Conservation (phyloP, 352 stramenopile species). For the Phytophthora melonis region DNA sequence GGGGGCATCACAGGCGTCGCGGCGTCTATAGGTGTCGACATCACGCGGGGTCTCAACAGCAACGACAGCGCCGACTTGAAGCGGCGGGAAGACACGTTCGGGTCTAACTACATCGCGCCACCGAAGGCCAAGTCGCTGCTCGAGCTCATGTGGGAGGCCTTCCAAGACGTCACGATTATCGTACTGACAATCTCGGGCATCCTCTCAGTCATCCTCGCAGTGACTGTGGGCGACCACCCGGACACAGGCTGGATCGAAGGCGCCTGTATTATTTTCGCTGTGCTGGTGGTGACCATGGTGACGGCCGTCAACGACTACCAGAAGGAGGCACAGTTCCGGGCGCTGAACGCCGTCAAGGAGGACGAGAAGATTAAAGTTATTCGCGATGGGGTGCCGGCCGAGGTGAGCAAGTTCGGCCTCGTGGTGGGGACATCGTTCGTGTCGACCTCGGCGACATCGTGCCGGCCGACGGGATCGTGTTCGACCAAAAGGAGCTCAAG, state of each 20-base stretch:
- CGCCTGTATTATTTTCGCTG: slow-evolving; percentile 91
- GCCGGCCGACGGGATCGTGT: slow-evolving; percentile 90
- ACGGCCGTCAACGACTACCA: slow-evolving; percentile 93
- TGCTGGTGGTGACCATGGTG: slow-evolving; percentile 92
- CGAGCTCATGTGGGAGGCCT: slow-evolving; percentile 91
- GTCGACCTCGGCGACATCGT: slow-evolving; percentile 90
- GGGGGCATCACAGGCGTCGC: slow-evolving; percentile 71
- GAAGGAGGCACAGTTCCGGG: slow-evolving; percentile 92
- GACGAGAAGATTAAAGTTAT: slow-evolving; percentile 89
- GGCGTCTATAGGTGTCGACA: slow-evolving; percentile 49
- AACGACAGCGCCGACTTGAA: slow-evolving; percentile 56
- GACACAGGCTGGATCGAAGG: slow-evolving; percentile 92
- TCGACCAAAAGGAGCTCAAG: slow-evolving; percentile 91
- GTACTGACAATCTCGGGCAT: slow-evolving; percentile 62
- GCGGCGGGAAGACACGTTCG: slow-evolving; percentile 64
- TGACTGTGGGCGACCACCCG: slow-evolving; percentile 65
- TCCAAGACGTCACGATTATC: slow-evolving; percentile 86
- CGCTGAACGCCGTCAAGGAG: slow-evolving; percentile 87
- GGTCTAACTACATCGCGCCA: slow-evolving; percentile 76
- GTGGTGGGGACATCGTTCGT: slow-evolving; percentile 92
- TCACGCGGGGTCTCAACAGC: slow-evolving; percentile 59
- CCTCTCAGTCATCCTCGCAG: slow-evolving; percentile 61
- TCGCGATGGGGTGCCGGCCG: slow-evolving; percentile 65
- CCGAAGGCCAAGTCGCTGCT: slow-evolving; percentile 58
- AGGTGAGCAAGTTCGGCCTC: slow-evolving; percentile 82